Evolutionary conservation across 768 basidiomycete genomes (phyloP), one percentile per base, ranked within the genome.

Genomic region (Kwoniella pini): DNA sequence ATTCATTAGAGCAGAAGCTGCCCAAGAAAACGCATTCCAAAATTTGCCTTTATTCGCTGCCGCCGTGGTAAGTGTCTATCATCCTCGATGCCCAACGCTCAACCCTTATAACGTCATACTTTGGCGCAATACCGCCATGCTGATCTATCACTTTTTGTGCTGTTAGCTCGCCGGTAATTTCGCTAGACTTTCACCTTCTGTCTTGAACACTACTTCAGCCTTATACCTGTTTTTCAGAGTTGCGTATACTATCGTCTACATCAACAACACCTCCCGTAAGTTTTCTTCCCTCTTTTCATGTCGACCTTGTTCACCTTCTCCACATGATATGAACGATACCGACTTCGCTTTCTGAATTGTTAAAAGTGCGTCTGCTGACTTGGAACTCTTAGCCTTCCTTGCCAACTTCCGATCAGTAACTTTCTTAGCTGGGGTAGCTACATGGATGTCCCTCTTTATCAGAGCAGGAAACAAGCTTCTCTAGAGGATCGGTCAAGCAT

Each of bases 141-240:
- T 30, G 27, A 31, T 51, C 9, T 19, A 42, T 13, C 11, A 11
- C 19, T 17, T 48, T 33, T 11, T n/a, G n/a, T n/a, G n/a, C n/a
- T n/a, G n/a, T n/a, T 33, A 67, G 67, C 46, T 73, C 57, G 72
- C 70, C 43, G 72, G 72, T 24, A 71, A 71, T 63, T 33, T 62
- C 24, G 72, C 69, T 45, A 50, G 64, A 40, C 30, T 74, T 17
- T 55, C 70, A 3, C 33, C 63, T 3, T 63, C 57, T 0, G 66
- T 65, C 9, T 60, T 75, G 9, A 72, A 75, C 65, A 63, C 62
- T 44, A 48, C 61, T 44, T 65, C 63, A 11, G 66, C 51, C 6
- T 30, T 67, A 15, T 75, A 69, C 63, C 57, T 75, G 45, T 54
- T 46, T 19, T 65, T 67, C 11, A 28, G 71, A 52, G 36, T 57